phyloP scores from a whole-genome alignment of 306 rosid species.

The Prunus davidiana region DNA sequence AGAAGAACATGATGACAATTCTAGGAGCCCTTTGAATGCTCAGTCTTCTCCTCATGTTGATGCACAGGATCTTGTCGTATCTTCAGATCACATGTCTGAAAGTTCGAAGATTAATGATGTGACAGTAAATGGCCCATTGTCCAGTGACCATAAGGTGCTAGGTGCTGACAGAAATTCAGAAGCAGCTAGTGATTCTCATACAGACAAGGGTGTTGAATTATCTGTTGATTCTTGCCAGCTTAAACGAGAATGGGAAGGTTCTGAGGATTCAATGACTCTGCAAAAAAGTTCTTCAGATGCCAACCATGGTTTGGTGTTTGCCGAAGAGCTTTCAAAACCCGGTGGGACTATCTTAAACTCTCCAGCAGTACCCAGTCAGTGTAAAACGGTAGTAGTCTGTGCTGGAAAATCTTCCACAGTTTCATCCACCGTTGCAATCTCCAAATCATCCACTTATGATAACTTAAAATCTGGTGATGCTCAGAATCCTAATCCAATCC shows the following conservation, averaged over 20 bases:
- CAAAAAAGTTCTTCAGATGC: conserved; percentile 44
- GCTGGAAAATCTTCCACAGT: conserved; percentile 53
- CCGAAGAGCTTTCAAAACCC: conserved; percentile 55
- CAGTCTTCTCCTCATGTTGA: conserved; percentile 49
- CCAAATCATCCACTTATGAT: conserved; percentile 41
- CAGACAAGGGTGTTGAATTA: conserved; percentile 41
- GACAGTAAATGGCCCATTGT: conserved; percentile 30
- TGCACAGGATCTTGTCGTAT: conserved; percentile 40
- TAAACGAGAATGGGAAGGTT: conserved; percentile 53
- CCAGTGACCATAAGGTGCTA: conserved; percentile 47
- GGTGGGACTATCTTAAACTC: conserved; percentile 30
- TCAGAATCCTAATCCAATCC: conserved; percentile 37
- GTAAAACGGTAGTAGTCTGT: conserved; percentile 33
- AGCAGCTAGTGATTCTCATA: conserved; percentile 39
- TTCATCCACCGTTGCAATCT: conserved; percentile 37
- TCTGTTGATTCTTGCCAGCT: conserved; percentile 38
- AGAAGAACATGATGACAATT: conserved; percentile 46
- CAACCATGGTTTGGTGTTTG: conserved; percentile 45
- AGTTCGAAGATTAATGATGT: conserved; percentile 37
- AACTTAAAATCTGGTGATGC: conserved; percentile 49
- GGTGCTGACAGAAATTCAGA: conserved; percentile 42
- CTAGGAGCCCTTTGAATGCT: conserved; percentile 35
- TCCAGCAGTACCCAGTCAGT: conserved; percentile 35
- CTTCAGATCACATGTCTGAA: conserved; percentile 45
- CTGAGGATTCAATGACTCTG: conserved; percentile 41